Conservation (phyloP, 805 yeast genomes). For the Jamesozyma hellenica region DNA sequence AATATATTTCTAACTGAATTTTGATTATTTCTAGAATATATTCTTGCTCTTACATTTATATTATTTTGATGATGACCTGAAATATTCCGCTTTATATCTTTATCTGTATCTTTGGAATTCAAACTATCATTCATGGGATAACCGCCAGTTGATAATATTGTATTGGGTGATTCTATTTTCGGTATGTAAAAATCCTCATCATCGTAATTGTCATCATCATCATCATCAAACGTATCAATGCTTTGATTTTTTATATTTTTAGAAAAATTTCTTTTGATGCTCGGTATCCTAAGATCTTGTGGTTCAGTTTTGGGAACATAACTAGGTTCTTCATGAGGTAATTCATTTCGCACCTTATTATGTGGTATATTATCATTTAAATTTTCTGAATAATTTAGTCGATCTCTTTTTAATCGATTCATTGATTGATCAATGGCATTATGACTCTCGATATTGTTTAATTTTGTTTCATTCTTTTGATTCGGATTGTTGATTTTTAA, state of each 20-base stretch:
- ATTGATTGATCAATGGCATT: too few species aligned
- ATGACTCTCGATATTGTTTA: too few species aligned
- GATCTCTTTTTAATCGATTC: too few species aligned
- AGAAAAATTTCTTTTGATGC: too few species aligned
- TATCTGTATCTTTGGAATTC: neutral
- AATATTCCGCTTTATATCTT: neutral
- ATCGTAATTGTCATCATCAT: neutral
- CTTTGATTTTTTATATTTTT: too few species aligned
- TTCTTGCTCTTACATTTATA: neutral
- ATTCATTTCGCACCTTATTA: too few species aligned
- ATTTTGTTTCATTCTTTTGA: neutral
- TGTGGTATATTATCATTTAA: too few species aligned
- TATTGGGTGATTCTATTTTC: slow-evolving; percentile 1
- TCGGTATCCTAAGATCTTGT: too few species aligned
- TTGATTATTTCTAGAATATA: neutral
- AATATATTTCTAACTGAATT: slow-evolving; percentile 12
- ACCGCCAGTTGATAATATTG: neutral
- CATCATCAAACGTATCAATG: neutral
- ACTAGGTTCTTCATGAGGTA: too few species aligned
- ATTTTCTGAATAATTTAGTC: too few species aligned
- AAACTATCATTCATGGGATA: neutral
- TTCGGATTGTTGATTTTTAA: too few species aligned
- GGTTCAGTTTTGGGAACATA: too few species aligned
- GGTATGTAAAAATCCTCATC: neutral
- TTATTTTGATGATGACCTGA: neutral